A percentile compares a stretch with the other conserved stretches of the same genome.
Conservation (phyloP, 2,329 filamentous ascomycete genomes). For the Teratosphaeria destructans region DNA sequence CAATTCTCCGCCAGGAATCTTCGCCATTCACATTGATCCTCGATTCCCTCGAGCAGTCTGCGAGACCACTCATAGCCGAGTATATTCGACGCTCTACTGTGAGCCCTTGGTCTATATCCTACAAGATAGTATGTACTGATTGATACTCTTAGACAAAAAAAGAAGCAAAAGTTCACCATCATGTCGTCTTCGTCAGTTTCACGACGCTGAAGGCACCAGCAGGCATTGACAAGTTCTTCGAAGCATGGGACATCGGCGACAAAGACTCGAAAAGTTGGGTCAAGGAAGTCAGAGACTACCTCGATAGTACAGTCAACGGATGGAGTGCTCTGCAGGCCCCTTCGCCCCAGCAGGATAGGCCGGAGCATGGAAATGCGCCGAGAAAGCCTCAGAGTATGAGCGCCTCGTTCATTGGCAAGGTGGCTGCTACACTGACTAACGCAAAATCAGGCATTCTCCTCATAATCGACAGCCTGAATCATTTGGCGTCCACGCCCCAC, state of each 20-base stretch:
- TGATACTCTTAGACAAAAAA: neutral
- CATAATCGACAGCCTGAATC: conserved; percentile 69
- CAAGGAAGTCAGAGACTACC: conserved; percentile 14
- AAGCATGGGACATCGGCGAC: conserved; percentile 16
- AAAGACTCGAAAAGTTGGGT: conserved; percentile 20
- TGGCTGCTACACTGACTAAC: neutral
- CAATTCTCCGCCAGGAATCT: conserved; percentile 66
- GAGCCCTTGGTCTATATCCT: neutral
- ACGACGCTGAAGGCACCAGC: conserved; percentile 57
- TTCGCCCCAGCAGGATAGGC: neutral
- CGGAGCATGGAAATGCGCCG: neutral
- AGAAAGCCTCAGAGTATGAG: neutral
- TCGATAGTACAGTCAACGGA: neutral
- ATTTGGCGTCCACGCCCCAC: conserved; percentile 42
- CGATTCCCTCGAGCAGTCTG: conserved; percentile 76
- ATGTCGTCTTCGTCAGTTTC: conserved; percentile 65
- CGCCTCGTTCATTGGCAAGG: neutral
- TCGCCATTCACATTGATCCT: conserved; percentile 81
- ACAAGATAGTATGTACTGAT: neutral
- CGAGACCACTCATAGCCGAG: conserved; percentile 58
- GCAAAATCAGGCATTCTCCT: conserved; percentile 55
- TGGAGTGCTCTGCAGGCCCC: neutral
- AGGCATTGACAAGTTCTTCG: conserved; percentile 57
- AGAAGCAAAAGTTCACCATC: conserved; percentile 34
- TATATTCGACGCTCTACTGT: conserved; percentile 68